Conservation (phyloP, 2,329 filamentous ascomycete species). For the Macrophomina phaseolina region DNA sequence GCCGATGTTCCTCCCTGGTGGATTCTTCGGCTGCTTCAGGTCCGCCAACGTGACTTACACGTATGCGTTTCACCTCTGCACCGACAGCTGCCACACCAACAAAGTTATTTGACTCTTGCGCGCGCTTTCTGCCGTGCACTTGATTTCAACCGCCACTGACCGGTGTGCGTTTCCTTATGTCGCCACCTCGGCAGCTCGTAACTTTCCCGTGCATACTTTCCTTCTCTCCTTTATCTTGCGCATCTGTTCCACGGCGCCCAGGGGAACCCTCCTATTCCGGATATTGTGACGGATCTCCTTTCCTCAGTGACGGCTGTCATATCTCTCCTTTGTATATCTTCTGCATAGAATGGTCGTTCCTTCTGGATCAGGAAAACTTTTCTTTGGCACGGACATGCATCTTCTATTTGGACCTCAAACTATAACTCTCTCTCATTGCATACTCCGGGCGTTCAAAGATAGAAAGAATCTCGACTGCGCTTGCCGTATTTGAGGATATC, state of each 20-base stretch:
- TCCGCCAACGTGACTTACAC: not conserved
- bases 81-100: not conserved
- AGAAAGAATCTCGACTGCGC: not conserved
- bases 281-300: slow-evolving; percentile 14
- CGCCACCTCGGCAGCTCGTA: not conserved
- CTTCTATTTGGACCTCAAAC: not conserved
- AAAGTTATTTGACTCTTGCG: not conserved
- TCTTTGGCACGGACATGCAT: not conserved
- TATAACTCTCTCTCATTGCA: not conserved
- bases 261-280: not conserved
- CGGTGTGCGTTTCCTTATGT: not conserved
- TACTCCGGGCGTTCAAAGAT: not conserved
- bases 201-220: not conserved
- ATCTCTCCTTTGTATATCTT: slow-evolving; percentile 8
- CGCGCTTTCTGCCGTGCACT: not conserved
- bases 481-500: not conserved
- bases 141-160: not conserved
- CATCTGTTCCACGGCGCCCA: not conserved
- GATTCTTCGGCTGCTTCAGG: not conserved
- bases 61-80: slow-evolving; percentile 7
- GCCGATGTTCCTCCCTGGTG: not conserved
- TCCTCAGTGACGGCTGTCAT: not conserved
- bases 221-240: slow-evolving; percentile 7
- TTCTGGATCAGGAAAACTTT: not conserved
- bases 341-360: not conserved